These are phyloP conservation scores for Botrytis elliptica DNA, from an alignment of 2,329 filamentous ascomycete genomes.

Conservation along the genomic window DNA sequence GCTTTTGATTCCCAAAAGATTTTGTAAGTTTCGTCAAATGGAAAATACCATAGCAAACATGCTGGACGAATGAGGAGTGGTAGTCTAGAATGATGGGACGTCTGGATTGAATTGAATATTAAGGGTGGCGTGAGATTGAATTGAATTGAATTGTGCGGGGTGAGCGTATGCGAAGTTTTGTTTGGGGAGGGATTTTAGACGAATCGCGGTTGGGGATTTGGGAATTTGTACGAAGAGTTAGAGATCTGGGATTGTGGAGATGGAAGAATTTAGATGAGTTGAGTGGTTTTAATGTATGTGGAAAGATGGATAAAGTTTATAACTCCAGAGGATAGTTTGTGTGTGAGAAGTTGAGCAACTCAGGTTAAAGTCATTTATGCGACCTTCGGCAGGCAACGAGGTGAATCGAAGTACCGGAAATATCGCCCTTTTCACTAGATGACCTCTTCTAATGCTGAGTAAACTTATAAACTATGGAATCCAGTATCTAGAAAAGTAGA, in stretches of 20 bases:
- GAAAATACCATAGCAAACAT: neutral
- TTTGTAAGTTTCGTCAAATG: neutral
- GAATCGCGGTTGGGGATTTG: neutral
- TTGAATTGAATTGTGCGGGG: neutral
- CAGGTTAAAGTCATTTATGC: neutral
- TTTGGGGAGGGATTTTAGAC: neutral
- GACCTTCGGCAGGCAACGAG: neutral
- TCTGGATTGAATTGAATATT: neutral
- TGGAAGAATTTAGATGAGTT: too few species aligned
- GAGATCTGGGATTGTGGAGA: too few species aligned
- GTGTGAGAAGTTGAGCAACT: neutral
- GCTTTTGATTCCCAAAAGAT: neutral
- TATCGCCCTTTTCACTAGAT: neutral
- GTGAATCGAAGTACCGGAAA: neutral
- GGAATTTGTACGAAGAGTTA: neutral
- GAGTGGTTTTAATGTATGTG: neutral
- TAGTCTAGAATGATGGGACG: neutral
- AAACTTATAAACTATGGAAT: accelerated
- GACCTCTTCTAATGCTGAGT: accelerated
- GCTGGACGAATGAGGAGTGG: neutral
- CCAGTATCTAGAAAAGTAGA: accelerated
- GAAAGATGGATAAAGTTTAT: too few species aligned
- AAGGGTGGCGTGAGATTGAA: neutral
- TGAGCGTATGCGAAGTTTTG: neutral
- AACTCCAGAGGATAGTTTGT: too few species aligned